Evolutionary conservation across 2,329 filamentous ascomycete genomes (phyloP).

Genomic region (Sphaerulina populicola): DNA sequence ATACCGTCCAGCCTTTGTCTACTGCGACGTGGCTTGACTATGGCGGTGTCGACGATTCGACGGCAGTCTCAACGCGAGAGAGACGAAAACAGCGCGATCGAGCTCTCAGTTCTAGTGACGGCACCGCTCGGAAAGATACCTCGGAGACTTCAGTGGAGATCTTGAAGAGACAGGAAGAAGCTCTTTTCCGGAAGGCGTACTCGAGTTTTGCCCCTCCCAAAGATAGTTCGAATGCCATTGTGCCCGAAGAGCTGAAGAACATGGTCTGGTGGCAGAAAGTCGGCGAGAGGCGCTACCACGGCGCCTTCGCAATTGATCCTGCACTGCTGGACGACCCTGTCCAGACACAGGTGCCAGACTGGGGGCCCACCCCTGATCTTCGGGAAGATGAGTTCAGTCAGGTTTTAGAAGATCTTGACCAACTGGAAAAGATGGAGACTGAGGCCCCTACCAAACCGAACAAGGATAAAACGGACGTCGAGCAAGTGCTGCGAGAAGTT

Average conservation of each 20-base stretch:
- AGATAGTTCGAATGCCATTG: conserved; percentile 63
- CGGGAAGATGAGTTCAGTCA: conserved; percentile 33
- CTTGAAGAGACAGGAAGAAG: conserved; percentile 56
- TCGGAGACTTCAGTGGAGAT: conserved; percentile 32
- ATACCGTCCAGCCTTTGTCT: conserved; percentile 58
- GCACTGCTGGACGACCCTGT: conserved; percentile 33
- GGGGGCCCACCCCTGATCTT: conserved; percentile 26
- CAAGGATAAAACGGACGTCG: conserved; percentile 31
- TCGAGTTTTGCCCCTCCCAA: conserved; percentile 70
- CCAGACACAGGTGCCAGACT: conserved; percentile 14
- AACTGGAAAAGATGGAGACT: conserved; percentile 26
- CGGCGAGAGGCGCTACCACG: conserved; percentile 58
- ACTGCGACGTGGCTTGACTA: conserved; percentile 59
- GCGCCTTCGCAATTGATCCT: conserved; percentile 51
- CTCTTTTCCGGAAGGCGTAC: conserved; percentile 67
- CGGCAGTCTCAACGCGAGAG: conserved; percentile 51
- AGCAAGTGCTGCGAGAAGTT: conserved; percentile 57
- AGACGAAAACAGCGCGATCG: conserved; percentile 64
- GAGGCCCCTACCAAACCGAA: conserved; percentile 17
- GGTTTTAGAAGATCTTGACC: conserved; percentile 17
- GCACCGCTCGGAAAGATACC: conserved; percentile 40
- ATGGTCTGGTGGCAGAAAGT: conserved; percentile 69
- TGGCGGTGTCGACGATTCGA: conserved; percentile 38
- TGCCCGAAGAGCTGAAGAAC: conserved; percentile 59
- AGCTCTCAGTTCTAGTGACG: conserved; percentile 56